Percentiles rank a stretch among this genome's conserved stretches.
These are phyloP conservation scores for Kalmusia sp. DNA, from an alignment of 2,329 filamentous ascomycete species.

Conservation along the genomic window DNA sequence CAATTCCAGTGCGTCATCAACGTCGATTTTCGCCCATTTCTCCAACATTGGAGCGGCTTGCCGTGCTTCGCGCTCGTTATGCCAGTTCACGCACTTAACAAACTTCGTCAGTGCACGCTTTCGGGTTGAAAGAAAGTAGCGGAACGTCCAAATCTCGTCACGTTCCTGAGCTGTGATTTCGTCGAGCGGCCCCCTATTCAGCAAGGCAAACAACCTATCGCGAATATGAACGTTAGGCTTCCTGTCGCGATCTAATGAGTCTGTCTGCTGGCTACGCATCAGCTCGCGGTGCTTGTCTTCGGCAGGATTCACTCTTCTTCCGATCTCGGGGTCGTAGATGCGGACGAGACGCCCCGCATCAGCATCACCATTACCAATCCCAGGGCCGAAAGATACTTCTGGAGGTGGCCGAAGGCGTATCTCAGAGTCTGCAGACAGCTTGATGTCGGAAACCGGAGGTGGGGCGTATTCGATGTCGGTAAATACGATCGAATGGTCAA, in stretches of 20 bases:
- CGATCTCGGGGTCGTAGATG: conserved; percentile 93
- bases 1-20: conserved; percentile 94
- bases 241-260: conserved; percentile 91
- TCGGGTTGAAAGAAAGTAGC: conserved; percentile 90
- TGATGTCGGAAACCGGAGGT: conserved; percentile 79
- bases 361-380: conserved; percentile 69
- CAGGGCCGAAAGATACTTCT: conserved; percentile 88
- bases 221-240: conserved; percentile 96
- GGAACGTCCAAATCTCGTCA: conserved; percentile 96
- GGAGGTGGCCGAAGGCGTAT: conserved; percentile 80
- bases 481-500: conserved; percentile 95
- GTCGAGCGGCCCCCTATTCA: conserved; percentile 92
- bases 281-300: conserved; percentile 93
- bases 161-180: conserved; percentile 88
- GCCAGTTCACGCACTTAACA: conserved; percentile 97
- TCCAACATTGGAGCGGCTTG: conserved; percentile 89
- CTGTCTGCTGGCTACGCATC: conserved; percentile 89
- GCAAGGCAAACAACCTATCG: conserved; percentile 89
- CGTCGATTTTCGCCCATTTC: conserved; percentile 95
- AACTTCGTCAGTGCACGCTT: conserved; percentile 91
- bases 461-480: conserved; percentile 91
- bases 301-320: conserved; percentile 87
- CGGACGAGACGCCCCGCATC: conserved; percentile 71
- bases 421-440: conserved; percentile 67
- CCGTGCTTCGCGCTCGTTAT: conserved; percentile 80